Evolutionary conservation across 23 red algal species (phyloP).

Genomic region (Gracilaria vermiculophylla): DNA sequence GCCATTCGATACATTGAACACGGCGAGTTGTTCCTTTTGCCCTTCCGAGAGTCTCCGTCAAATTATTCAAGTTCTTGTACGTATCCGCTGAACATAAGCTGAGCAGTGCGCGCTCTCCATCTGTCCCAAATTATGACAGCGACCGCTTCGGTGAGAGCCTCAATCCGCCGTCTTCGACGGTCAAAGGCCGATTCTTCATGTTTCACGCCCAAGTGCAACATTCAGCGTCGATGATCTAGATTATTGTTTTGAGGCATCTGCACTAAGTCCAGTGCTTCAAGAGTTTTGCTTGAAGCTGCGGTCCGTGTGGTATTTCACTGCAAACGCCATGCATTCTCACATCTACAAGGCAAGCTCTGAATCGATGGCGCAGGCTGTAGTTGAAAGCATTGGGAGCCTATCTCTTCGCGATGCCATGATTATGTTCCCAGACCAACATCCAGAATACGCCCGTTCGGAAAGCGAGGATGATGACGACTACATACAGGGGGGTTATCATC

Average conservation of each 20-base stretch:
- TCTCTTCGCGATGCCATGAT: background rate
- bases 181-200: background rate
- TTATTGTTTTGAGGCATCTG: background rate
- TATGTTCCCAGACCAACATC: conserved; percentile 4
- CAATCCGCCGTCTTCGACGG: background rate
- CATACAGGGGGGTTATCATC: conserved; percentile 83
- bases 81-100: background rate
- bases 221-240: background rate
- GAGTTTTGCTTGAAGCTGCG: background rate
- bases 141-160: background rate
- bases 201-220: background rate
- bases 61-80: background rate
- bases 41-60: background rate
- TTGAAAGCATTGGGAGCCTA: background rate
- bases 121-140: background rate
- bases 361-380: background rate
- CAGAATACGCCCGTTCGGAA: conserved; percentile 29
- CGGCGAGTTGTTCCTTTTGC: background rate
- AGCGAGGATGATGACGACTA: conserved; percentile 71
- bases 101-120: background rate
- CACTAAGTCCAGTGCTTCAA: background rate
- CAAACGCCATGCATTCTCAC: background rate
- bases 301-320: background rate
- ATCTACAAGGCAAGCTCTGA: background rate
- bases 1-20: background rate